Evolutionary conservation across 345 rosid genomes (phyloP), one percentile per base, ranked within the genome.

Genomic region (Bretschneidera sinensis): DNA sequence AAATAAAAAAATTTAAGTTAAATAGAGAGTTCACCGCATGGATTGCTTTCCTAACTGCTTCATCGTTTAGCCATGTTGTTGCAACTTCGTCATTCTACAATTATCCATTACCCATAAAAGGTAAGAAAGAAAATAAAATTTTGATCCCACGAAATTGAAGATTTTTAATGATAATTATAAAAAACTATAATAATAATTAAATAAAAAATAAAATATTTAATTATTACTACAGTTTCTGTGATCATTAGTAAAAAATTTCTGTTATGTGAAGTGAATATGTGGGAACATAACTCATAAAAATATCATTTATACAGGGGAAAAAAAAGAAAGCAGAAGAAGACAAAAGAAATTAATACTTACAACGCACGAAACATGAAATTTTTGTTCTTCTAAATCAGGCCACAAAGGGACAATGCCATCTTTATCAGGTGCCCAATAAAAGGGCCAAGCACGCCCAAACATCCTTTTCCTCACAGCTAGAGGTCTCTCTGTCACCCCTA

Each of bases 381-480:
- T 47, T 17, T 9, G 35, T 15, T 7, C 1, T 0, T 55, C 73
- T 17, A 73, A 74, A 21, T 76, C 7, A 52, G 76, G 59, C 76
- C 76, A 73, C 4, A 57, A 39, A 6, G 84, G 76, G 52, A 82
- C 66, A 3, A 64, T 25, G 9, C 83, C 78, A 22, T 67, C 61
- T 15, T 31, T 59, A 15, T 62, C 71, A 0, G 54, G 51, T 9
- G 68, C 43, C 57, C 75, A 71, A 3, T 2, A 20, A 17, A 51
- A 65, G 0, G 84, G 84, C 84, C 84, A 79, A 20, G 81, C 81
- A 8, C 81, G 78, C 6, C 84, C 84, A 6, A 73, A 76, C 73
- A 76, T 76, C 49, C 84, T 60, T 53, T 60, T 79, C 28, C 84
- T 65, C 1, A 79, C 79, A 10, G 64, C 28, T 22, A 79, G 66